Evolutionary conservation across 2,329 filamentous ascomycete species (phyloP).

Genomic region (Aureobasidium musti): DNA sequence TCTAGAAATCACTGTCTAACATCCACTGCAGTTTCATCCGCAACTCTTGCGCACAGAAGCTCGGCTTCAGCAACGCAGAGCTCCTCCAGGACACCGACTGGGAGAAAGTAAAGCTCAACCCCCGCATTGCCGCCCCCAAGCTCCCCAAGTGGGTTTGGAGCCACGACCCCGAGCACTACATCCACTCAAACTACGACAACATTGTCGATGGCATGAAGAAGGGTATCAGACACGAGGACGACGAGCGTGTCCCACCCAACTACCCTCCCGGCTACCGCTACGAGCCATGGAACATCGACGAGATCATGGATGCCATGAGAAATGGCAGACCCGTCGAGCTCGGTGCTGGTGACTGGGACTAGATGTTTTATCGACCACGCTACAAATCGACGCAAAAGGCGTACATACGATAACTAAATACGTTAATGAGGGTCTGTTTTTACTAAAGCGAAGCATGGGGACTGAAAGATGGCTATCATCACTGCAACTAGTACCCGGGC

Average conservation of each 20-base stretch:
- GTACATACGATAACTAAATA: neutral
- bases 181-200: slow-evolving; percentile 49
- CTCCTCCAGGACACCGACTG: slow-evolving; percentile 53
- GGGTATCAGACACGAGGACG: slow-evolving; percentile 48
- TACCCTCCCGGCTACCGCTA: slow-evolving; percentile 44
- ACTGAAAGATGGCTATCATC: slow-evolving; percentile 20
- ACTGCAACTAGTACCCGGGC: slow-evolving; percentile 20
- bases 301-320: slow-evolving; percentile 46
- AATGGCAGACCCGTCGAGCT: slow-evolving; percentile 42
- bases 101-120: slow-evolving; percentile 52
- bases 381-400: neutral
- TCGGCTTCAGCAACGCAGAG: slow-evolving; percentile 52
- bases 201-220: slow-evolving; percentile 47
- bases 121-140: slow-evolving; percentile 48
- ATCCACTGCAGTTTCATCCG: slow-evolving; percentile 46
- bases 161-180: slow-evolving; percentile 51
- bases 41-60: slow-evolving; percentile 53
- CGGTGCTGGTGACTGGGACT: slow-evolving; percentile 40
- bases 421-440: slow-evolving; percentile 15
- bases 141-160: slow-evolving; percentile 51
- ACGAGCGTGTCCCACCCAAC: slow-evolving; percentile 47
- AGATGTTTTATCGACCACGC: neutral
- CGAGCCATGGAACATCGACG: slow-evolving; percentile 48
- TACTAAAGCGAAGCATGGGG: slow-evolving; percentile 23
- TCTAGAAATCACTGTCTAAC: slow-evolving; percentile 21